phyloP scores from a whole-genome alignment of 169 alveolate genomes.

The Cryptosporidium andersoni region DNA sequence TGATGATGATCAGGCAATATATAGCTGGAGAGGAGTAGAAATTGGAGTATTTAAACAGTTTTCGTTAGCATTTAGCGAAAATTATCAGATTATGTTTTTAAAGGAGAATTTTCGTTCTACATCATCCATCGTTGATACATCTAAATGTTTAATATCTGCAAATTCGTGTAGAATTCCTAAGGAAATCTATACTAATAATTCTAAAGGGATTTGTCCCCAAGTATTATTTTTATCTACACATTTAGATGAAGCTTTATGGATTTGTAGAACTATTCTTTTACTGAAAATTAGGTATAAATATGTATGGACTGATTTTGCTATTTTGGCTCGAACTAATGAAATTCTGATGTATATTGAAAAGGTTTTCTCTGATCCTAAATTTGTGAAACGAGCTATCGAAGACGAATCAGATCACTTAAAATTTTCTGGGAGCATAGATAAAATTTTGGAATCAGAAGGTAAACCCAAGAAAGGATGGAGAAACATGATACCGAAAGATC shows the following conservation, averaged over 20 bases:
- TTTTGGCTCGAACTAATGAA: slow-evolving; percentile 78
- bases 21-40: slow-evolving; percentile 82
- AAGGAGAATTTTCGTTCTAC: slow-evolving; percentile 78
- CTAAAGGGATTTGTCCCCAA: slow-evolving; percentile 69
- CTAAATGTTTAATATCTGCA: slow-evolving; percentile 71
- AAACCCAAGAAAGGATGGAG: slow-evolving; percentile 11
- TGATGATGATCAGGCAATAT: slow-evolving; percentile 84
- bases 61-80: slow-evolving; percentile 31
- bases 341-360: slow-evolving; percentile 73
- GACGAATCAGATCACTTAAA: neutral
- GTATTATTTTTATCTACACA: slow-evolving; percentile 70
- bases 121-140: slow-evolving; percentile 70
- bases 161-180: slow-evolving; percentile 72
- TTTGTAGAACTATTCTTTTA: slow-evolving; percentile 72
- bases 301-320: slow-evolving; percentile 81
- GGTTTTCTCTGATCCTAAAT: slow-evolving; percentile 68
- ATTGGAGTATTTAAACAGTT: slow-evolving; percentile 73
- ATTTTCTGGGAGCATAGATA: slow-evolving; percentile 16
- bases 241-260: slow-evolving; percentile 75
- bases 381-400: slow-evolving; percentile 49
- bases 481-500: slow-evolving; percentile 22
- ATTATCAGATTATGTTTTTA: slow-evolving; percentile 63
- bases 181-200: slow-evolving; percentile 72
- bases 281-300: slow-evolving; percentile 66
- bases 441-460: neutral